phyloP scores from a whole-genome alignment of 2,329 filamentous ascomycete genomes.

The Penicillium olsonii region DNA sequence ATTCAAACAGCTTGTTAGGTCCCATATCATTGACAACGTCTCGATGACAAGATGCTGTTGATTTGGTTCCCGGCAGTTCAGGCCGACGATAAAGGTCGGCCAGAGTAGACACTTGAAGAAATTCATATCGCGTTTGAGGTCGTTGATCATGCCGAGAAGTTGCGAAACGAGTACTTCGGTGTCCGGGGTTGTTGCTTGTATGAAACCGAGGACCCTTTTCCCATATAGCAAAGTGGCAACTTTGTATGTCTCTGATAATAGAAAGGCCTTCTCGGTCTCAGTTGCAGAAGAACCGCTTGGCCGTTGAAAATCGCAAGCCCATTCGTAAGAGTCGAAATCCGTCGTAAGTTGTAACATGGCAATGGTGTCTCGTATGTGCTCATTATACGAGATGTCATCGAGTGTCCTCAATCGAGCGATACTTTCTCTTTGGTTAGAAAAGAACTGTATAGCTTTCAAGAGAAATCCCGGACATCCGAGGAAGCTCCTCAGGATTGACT shows the following conservation, averaged over 20 bases:
- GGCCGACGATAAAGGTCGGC: conserved; percentile 21
- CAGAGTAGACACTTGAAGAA: conserved; percentile 28
- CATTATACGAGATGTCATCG: too few species aligned
- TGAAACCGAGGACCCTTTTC: conserved; percentile 6
- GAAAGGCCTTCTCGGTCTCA: too few species aligned
- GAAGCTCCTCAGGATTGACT: too few species aligned
- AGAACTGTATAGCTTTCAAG: conserved; percentile 8
- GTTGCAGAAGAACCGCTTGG: conserved; percentile 1
- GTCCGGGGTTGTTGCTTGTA: background rate
- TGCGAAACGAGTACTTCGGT: background rate
- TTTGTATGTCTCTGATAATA: too few species aligned
- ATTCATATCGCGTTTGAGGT: conserved; percentile 2
- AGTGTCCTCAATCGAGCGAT: background rate
- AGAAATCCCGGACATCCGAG: conserved; percentile 16
- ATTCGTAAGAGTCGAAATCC: background rate
- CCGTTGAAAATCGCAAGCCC: background rate
- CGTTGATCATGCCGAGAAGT: conserved; percentile 1
- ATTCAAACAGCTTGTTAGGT: conserved; percentile 22
- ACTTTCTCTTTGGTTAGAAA: conserved; percentile 11
- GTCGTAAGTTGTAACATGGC: too few species aligned
- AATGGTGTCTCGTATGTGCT: too few species aligned
- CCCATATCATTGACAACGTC: conserved; percentile 19
- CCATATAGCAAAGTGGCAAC: conserved; percentile 16
- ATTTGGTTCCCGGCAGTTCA: conserved; percentile 14
- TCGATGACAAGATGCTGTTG: conserved; percentile 3